Conservation (phyloP, 2,329 filamentous ascomycete genomes). For the Raffaelea deltoideospora region DNA sequence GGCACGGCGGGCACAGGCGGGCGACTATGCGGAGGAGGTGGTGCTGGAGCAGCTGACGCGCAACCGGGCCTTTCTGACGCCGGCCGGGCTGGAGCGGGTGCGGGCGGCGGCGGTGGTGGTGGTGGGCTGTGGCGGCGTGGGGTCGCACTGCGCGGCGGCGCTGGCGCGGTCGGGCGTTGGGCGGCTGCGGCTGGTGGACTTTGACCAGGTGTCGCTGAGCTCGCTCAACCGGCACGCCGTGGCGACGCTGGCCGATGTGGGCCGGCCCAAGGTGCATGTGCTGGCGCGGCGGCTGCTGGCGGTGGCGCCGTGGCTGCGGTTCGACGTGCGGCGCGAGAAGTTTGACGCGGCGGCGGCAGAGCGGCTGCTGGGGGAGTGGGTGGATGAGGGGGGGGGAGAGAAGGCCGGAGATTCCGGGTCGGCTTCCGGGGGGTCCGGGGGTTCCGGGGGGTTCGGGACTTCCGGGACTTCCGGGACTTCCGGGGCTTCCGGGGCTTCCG, state of each 20-base stretch:
- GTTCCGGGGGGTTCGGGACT: no score
- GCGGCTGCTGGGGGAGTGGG: slow-evolving; percentile 52
- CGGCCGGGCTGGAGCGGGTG: slow-evolving; percentile 65
- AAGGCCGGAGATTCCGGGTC: not conserved
- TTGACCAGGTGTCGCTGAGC: slow-evolving; percentile 91
- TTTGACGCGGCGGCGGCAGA: slow-evolving; percentile 56
- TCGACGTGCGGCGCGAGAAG: slow-evolving; percentile 74
- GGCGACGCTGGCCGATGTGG: slow-evolving; percentile 85
- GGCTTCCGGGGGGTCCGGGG: no score
- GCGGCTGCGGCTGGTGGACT: slow-evolving; percentile 81
- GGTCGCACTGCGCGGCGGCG: slow-evolving; percentile 77
- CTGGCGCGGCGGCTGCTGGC: slow-evolving; percentile 67
- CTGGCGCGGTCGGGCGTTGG: slow-evolving; percentile 80
- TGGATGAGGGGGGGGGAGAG: slow-evolving; percentile 27
- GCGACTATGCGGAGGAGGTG: slow-evolving; percentile 59
- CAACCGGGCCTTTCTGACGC: slow-evolving; percentile 79
- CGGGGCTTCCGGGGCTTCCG: no score
- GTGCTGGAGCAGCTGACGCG: slow-evolving; percentile 89
- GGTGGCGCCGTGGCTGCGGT: slow-evolving; percentile 80
- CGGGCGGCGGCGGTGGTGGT: slow-evolving; percentile 73
- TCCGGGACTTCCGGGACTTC: no score
- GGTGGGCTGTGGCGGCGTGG: slow-evolving; percentile 87
- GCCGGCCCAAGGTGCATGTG: slow-evolving; percentile 79
- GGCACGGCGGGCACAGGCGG: slow-evolving; percentile 43
- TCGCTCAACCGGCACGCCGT: slow-evolving; percentile 93